Base-by-base conservation (phyloP, 2,329 filamentous ascomycete genomes). In the Fusarium kyushuense region DNA sequence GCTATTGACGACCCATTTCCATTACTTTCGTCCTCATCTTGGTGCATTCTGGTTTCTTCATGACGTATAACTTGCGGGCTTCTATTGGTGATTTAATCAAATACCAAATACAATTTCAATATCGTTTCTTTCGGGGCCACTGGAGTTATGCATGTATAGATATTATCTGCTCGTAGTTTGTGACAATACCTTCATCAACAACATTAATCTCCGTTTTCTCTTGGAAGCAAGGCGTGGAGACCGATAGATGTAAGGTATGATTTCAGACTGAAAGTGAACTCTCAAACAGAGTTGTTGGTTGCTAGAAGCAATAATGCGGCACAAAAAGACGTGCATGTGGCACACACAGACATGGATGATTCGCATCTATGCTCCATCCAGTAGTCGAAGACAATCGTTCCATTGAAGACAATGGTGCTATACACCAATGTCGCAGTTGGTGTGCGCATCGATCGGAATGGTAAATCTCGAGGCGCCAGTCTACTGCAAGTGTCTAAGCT, bases 301-400 rank as follows among this genome's bases (percentile, higher is more conserved):
- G 55, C 61, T 57, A 27, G 19, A 65, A 21, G 23, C 38, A 54
- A 53, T 46, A 57, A 40, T 45, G 60, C 35, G 27, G 41, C 65
- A 29, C 51, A 36, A 33, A 23, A 29, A 14, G 7, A 30, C 27
- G n/a, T 47, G 45, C 35, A 45, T 30, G 40, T 27, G 35, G 23
- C 42, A 14, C 16, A 36, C 32, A 19, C 17, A 42, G 35, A n/a
- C n/a, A 33, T 16, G 27, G 25, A 41, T 45, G 43, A 40, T 41
- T 69, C 48, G 52, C 27, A 45, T 35, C 32, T 17, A 29, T 41
- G 32, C 29, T 47, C 10, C 51, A n/a, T 19, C 40, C 48, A 67
- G 36, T 54, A 27, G 38, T 33, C 16, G 27, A 19, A 21, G 19
- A 54, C 19, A 21, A 40, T 30, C 16, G 19, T 36, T 13, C 17